A percentile compares a stretch with the other conserved stretches of the same genome.
Conservation (phyloP, 31 red algal genomes). For the Odonthalia washingtoniensis region DNA sequence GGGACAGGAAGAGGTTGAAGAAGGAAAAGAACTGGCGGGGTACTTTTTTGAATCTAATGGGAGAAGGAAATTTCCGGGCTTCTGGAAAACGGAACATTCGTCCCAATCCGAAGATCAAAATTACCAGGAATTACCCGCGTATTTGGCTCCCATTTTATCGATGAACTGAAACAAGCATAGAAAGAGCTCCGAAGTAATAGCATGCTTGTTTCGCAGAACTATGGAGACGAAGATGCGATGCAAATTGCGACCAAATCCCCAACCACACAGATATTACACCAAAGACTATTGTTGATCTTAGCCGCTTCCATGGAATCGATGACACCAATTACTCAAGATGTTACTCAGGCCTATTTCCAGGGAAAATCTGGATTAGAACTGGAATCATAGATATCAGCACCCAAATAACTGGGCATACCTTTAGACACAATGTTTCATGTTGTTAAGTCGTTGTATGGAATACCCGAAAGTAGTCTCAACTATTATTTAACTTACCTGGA, state of each 20-base stretch:
- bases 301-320: too few relatives aligned
- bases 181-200: neutral
- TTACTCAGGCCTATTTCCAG: too few relatives aligned
- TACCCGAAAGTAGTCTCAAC: constrained; percentile 10
- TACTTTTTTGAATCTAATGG: too few relatives aligned
- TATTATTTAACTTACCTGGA: constrained; percentile 28
- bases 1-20: neutral
- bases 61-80: too few relatives aligned
- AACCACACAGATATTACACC: too few relatives aligned
- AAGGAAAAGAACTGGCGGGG: neutral
- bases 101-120: neutral
- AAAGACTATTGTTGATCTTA: too few relatives aligned
- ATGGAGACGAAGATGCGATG: neutral
- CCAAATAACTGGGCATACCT: too few relatives aligned
- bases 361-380: too few relatives aligned
- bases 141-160: neutral
- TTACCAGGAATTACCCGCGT: neutral
- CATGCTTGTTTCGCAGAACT: neutral
- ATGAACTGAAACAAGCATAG: neutral
- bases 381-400: too few relatives aligned
- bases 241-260: neutral
- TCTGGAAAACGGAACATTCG: too few relatives aligned
- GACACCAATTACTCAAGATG: too few relatives aligned
- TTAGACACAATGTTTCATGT: too few relatives aligned
- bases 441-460: constrained; percentile 31